These are phyloP conservation scores for Lolium multiflorum DNA, from an alignment of 176 grass and related monocot species.

Conservation along the genomic window DNA sequence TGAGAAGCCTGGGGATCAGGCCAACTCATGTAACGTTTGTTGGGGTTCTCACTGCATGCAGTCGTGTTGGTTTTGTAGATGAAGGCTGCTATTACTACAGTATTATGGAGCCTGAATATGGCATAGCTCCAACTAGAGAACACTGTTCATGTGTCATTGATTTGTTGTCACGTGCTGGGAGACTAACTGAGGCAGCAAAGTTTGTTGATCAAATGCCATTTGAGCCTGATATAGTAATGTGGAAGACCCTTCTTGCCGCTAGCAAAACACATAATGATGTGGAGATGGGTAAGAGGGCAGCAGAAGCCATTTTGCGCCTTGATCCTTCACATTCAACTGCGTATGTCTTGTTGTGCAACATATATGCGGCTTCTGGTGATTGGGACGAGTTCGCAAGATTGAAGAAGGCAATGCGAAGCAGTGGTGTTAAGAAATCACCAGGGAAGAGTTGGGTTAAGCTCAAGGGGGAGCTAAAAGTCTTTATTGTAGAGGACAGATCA, in stretches of 20 bases:
- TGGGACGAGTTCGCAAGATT: conserved; percentile 74
- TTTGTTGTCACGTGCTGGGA: conserved; percentile 80
- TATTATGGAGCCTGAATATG: conserved; percentile 70
- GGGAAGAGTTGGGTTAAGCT: conserved; percentile 91
- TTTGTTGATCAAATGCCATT: conserved; percentile 76
- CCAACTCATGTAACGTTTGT: conserved; percentile 88
- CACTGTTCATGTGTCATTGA: conserved; percentile 88
- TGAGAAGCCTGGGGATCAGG: conserved; percentile 55
- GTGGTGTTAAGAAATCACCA: conserved; percentile 70
- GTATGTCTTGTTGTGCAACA: conserved; percentile 86
- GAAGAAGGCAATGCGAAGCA: conserved; percentile 70
- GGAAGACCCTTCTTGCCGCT: conserved; percentile 82
- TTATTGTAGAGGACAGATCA: conserved; percentile 75
- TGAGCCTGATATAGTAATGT: conserved; percentile 73
- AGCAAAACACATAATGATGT: conserved; percentile 71
- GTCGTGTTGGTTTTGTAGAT: conserved; percentile 68
- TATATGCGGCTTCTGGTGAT: conserved; percentile 86
- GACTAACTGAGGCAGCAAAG: conserved; percentile 71
- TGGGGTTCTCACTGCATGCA: conserved; percentile 83
- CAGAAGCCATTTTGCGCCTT: conserved; percentile 68
- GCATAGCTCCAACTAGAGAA: conserved; percentile 61
- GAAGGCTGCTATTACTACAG: conserved; percentile 78
- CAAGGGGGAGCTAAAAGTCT: conserved; percentile 72
- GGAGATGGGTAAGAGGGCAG: conserved; percentile 79
- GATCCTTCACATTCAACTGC: conserved; percentile 66